Conservation (phyloP, 2,329 filamentous ascomycete species). For the Colletotrichum sp. region DNA sequence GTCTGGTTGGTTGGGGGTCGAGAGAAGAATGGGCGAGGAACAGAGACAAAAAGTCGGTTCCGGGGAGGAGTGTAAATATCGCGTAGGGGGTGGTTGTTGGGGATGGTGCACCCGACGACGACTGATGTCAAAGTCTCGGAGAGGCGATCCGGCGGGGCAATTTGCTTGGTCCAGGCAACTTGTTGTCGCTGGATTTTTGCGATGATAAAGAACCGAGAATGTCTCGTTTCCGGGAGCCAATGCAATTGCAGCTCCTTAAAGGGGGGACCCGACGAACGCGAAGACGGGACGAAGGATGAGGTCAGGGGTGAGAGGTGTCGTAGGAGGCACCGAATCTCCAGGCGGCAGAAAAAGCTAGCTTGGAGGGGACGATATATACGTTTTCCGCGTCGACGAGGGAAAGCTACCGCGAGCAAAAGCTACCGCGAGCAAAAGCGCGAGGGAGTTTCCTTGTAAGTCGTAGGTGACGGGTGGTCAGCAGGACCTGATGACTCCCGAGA, state of each 20-base stretch:
- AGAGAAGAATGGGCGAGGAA: not conserved
- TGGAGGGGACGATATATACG: constrained; percentile 8
- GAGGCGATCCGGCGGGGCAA: constrained; percentile 8
- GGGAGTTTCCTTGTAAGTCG: constrained; percentile 15
- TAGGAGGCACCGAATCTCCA: not conserved
- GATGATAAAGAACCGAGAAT: not conserved
- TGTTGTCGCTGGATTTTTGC: not conserved
- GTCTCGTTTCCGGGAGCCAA: constrained; percentile 6
- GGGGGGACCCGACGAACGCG: not conserved
- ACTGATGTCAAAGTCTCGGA: constrained; percentile 18
- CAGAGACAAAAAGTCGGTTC: constrained; percentile 8
- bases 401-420: not conserved
- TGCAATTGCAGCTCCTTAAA: not conserved
- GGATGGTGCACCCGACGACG: not conserved
- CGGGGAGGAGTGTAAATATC: constrained; percentile 18
- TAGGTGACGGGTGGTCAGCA: constrained; percentile 5
- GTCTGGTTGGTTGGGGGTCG: not conserved
- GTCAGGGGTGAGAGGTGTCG: not conserved
- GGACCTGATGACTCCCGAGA: not conserved
- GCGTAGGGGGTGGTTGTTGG: constrained; percentile 1
- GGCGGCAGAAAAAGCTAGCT: not conserved
- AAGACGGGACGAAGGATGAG: constrained; percentile 12
- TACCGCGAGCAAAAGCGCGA: constrained; percentile 1
- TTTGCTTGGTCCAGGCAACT: not conserved
- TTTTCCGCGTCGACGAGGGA: not conserved